These are phyloP conservation scores for Conidiobolus incongruus DNA, from an alignment of 371 early-diverging fungal species.

Conservation along the genomic window DNA sequence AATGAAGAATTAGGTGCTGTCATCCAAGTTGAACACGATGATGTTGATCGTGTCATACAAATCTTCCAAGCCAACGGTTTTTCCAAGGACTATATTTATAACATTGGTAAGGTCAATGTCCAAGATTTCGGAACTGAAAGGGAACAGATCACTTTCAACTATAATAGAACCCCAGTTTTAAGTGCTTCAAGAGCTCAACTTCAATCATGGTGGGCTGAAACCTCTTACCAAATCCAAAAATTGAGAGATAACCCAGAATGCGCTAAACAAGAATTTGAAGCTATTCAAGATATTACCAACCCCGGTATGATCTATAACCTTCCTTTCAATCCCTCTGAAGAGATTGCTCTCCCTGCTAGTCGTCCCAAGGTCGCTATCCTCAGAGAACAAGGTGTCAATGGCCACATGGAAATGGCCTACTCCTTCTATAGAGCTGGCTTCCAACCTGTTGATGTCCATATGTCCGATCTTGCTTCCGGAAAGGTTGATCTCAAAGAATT, in stretches of 20 bases:
- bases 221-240: constrained; percentile 74
- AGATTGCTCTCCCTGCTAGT: constrained; percentile 10
- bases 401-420: constrained; percentile 81
- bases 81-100: constrained; percentile 23
- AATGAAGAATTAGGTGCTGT: constrained; percentile 93
- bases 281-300: constrained; percentile 35
- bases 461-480: constrained; percentile 77
- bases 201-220: constrained; percentile 69
- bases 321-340: constrained; percentile 48
- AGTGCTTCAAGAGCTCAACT: constrained; percentile 30
- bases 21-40: constrained; percentile 46
- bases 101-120: constrained; percentile 29
- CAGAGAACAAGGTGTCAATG: constrained; percentile 93
- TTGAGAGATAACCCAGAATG: constrained; percentile 75
- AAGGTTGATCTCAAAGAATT: constrained; percentile 40
- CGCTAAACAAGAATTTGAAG: constrained; percentile 59
- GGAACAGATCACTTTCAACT: constrained; percentile 13
- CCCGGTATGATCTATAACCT: constrained; percentile 51
- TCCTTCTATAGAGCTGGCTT: constrained; percentile 86
- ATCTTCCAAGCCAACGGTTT: constrained; percentile 26
- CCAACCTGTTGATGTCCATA: constrained; percentile 82
- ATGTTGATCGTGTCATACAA: constrained; percentile 24
- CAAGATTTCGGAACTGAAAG: constrained; percentile 12
- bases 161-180: constrained; percentile 15
- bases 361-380: constrained; percentile 78